Evolutionary conservation across 176 grass and related monocot genomes (phyloP).

Genomic region (Musa acuminata): DNA sequence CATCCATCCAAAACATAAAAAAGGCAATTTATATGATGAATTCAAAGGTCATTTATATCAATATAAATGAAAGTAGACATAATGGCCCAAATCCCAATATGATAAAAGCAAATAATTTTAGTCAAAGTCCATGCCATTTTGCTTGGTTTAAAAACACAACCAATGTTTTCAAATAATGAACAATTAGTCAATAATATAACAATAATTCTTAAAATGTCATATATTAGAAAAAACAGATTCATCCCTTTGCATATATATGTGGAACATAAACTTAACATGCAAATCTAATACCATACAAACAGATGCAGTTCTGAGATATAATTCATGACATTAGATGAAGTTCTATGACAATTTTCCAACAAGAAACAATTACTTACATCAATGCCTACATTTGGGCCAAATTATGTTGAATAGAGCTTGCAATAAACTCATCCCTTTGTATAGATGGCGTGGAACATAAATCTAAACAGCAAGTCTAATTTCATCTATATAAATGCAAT

Average conservation of each 20-base stretch:
- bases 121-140: background rate
- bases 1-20: background rate
- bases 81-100: background rate
- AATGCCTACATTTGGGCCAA: background rate
- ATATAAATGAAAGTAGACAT: background rate
- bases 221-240: background rate
- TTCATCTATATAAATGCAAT: background rate
- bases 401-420: background rate
- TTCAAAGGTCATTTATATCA: background rate
- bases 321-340: background rate
- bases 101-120: background rate
- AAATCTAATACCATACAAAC: background rate
- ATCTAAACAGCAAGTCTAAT: background rate
- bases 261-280: background rate
- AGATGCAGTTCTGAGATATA: background rate
- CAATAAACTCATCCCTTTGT: background rate
- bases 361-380: background rate
- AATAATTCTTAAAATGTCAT: background rate
- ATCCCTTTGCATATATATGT: background rate
- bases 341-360: background rate
- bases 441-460: background rate
- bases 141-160: background rate
- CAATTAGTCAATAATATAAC: background rate
- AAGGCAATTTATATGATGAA: background rate
- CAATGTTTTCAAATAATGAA: background rate